phyloP scores from a whole-genome alignment of 176 grass and related monocot genomes.

The Hsuehochloa calcarea region DNA sequence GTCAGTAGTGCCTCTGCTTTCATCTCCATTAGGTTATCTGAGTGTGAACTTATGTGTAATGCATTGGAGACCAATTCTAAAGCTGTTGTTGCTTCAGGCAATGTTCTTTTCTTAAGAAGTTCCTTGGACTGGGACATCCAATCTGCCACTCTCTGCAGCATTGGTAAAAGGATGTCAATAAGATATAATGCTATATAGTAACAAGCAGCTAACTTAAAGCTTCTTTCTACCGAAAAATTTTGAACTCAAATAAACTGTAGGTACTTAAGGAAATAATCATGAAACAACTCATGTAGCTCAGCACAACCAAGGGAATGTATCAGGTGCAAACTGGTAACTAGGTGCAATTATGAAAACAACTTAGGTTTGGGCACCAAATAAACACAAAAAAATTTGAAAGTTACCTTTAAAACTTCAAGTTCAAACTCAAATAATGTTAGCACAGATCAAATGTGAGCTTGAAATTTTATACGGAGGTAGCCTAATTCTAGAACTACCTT shows the following conservation, averaged over 20 bases:
- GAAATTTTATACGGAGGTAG: background rate
- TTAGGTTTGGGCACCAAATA: background rate
- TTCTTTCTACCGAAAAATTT: background rate
- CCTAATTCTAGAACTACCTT: background rate
- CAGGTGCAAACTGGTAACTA: conserved; percentile 29
- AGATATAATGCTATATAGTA: conserved; percentile 21
- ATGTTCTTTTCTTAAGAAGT: conserved; percentile 74
- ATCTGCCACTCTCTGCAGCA: conserved; percentile 55
- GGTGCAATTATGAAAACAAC: background rate
- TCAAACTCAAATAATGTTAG: conserved; percentile 19
- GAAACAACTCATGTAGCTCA: conserved; percentile 7
- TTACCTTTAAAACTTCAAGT: background rate
- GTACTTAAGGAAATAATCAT: conserved; percentile 2
- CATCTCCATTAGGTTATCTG: conserved; percentile 76
- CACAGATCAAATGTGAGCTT: background rate
- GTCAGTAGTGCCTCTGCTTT: conserved; percentile 81
- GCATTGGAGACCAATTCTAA: conserved; percentile 80
- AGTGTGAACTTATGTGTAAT: conserved; percentile 68
- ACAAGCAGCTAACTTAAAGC: conserved; percentile 3
- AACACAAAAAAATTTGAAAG: background rate
- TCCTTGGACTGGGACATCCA: conserved; percentile 65
- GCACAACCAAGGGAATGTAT: conserved; percentile 15
- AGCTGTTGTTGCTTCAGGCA: conserved; percentile 57
- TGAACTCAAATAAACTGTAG: background rate
- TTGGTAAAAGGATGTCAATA: conserved; percentile 8